These are phyloP conservation scores for Paxillus involutus DNA, from an alignment of 768 basidiomycete genomes.

Conservation along the genomic window DNA sequence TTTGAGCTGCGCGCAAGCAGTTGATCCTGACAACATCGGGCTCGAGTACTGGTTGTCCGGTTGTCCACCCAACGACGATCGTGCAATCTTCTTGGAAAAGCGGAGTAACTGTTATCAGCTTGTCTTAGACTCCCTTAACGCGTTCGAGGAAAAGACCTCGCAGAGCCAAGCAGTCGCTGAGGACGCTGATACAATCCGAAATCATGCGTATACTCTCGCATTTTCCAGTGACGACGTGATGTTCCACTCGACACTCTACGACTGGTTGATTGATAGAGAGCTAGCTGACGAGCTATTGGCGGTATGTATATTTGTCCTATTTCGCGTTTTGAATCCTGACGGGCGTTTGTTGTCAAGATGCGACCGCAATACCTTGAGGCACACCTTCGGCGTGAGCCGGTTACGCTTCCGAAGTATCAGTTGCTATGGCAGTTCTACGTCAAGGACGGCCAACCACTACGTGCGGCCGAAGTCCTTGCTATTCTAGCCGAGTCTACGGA, in stretches of 20 bases:
- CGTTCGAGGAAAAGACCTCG: constrained; percentile 69
- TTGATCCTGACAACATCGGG: constrained; percentile 75
- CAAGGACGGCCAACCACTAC: constrained; percentile 81
- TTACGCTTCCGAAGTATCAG: constrained; percentile 79
- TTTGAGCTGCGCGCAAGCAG: constrained; percentile 74
- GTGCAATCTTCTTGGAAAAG: constrained; percentile 54
- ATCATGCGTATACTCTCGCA: constrained; percentile 84
- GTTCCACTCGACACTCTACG: constrained; percentile 93
- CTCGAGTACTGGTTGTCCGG: constrained; percentile 77
- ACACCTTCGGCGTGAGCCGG: constrained; percentile 80
- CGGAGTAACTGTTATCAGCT: constrained; percentile 80
- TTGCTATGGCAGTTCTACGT: constrained; percentile 98
- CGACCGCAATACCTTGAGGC: constrained; percentile 86
- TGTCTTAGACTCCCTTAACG: constrained; percentile 76
- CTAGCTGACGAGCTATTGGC: constrained; percentile 89
- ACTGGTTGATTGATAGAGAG: constrained; percentile 83
- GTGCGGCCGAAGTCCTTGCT: constrained; percentile 85
- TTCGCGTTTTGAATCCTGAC: constrained; percentile 10
- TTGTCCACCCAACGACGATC: constrained; percentile 55
- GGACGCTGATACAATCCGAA: constrained; percentile 71
- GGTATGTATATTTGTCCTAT: constrained; percentile 44
- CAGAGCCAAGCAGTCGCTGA: constrained; percentile 34
- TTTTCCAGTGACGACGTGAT: constrained; percentile 85
- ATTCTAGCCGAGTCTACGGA: constrained; percentile 81
- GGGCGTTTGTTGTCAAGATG: constrained; percentile 49